Evolutionary conservation across 1,139 yeast genomes (phyloP).

Genomic region (Meyerozyma elateridarum): DNA sequence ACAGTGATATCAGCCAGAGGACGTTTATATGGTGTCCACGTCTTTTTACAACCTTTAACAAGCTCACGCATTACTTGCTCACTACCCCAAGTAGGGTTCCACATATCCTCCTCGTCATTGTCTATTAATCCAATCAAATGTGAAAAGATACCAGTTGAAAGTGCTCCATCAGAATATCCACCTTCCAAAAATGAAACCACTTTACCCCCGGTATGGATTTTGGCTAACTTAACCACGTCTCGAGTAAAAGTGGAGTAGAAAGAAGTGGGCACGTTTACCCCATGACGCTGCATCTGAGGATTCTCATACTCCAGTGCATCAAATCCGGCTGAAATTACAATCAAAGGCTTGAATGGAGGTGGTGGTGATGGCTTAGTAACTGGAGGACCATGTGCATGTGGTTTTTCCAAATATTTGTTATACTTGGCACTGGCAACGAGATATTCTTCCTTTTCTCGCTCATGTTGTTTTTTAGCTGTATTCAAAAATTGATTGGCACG

Average conservation of each 20-base stretch:
- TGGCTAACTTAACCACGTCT: conserved; percentile 66
- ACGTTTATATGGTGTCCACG: conserved; percentile 57
- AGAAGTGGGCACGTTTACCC: conserved; percentile 77
- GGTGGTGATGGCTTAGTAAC: conserved; percentile 32
- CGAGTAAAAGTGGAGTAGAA: conserved; percentile 71
- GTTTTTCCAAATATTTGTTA: conserved; percentile 26
- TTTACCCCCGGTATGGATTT: conserved; percentile 56
- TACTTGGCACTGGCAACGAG: conserved; percentile 23
- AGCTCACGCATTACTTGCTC: conserved; percentile 62
- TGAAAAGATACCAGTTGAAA: conserved; percentile 74
- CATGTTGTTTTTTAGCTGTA: conserved; percentile 43
- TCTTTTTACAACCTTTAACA: conserved; percentile 63
- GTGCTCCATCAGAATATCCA: conserved; percentile 83
- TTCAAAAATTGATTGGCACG: conserved; percentile 67
- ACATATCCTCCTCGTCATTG: conserved; percentile 43
- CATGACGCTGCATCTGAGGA: conserved; percentile 81
- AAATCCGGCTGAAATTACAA: conserved; percentile 79
- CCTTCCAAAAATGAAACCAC: conserved; percentile 76
- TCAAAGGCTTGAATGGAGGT: conserved; percentile 62
- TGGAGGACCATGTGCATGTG: conserved; percentile 20
- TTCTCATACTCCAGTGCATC: conserved; percentile 86
- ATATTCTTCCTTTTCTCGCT: conserved; percentile 32
- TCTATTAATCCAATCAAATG: conserved; percentile 59
- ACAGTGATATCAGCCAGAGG: conserved; percentile 43
- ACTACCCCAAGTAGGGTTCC: conserved; percentile 65